A percentile compares a stretch with the other conserved stretches of the same genome.
phyloP scores from a whole-genome alignment of 2,329 filamentous ascomycete genomes.

The Trichoderma pleuroti region DNA sequence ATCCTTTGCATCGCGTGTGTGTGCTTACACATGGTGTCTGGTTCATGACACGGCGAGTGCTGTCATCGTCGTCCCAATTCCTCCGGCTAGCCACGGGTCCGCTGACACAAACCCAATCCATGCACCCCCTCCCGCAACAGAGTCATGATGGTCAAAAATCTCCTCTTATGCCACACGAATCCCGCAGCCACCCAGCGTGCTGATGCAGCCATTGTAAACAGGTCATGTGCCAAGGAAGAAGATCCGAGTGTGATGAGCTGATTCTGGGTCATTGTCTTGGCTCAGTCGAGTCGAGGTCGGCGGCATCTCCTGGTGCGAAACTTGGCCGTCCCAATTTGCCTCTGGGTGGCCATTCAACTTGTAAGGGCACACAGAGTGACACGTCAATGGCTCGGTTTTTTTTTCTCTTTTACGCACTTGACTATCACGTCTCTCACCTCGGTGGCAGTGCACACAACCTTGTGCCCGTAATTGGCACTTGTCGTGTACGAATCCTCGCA shows the following conservation, averaged over 20 bases:
- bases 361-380: neutral
- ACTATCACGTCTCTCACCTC: neutral
- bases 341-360: neutral
- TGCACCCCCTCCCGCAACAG: neutral
- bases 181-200: neutral
- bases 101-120: conserved; percentile 2
- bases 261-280: neutral
- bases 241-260: neutral
- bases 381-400: neutral
- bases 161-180: neutral
- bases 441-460: neutral
- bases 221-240: neutral
- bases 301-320: neutral
- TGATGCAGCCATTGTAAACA: neutral
- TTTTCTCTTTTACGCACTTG: neutral
- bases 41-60: neutral
- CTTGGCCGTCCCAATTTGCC: neutral
- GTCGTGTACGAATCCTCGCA: neutral
- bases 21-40: neutral
- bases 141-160: neutral
- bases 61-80: neutral
- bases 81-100: conserved; percentile 9
- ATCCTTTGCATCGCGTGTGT: neutral
- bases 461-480: neutral
- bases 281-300: neutral